Evolutionary conservation across 345 rosid genomes (phyloP).

Genomic region (Boechera divaricarpa): DNA sequence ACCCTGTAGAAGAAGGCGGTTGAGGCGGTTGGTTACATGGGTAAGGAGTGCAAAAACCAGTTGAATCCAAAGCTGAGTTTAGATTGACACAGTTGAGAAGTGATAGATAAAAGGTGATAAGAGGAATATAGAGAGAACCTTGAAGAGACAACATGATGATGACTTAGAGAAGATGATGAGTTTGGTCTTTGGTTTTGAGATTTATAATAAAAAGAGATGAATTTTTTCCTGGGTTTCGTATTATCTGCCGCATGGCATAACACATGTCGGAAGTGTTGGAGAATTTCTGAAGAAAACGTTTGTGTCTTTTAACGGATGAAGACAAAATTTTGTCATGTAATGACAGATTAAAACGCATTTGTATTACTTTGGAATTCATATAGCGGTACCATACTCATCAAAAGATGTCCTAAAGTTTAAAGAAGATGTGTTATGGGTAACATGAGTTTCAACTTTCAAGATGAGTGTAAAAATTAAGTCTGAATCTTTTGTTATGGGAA

Average conservation of each 20-base stretch:
- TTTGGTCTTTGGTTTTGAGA: constrained; percentile 25
- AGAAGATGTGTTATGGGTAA: constrained; percentile 15
- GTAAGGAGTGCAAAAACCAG: constrained; percentile 43
- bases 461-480: not conserved
- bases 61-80: constrained; percentile 35
- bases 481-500: constrained; percentile 10
- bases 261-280: constrained; percentile 43
- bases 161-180: constrained; percentile 18
- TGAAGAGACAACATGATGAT: constrained; percentile 38
- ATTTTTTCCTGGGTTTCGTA: constrained; percentile 22
- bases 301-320: constrained; percentile 27
- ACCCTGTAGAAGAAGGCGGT: constrained; percentile 39
- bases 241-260: constrained; percentile 50
- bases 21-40: constrained; percentile 50
- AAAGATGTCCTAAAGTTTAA: not conserved
- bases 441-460: constrained; percentile 23
- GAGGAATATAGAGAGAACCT: constrained; percentile 17
- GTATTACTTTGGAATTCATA: constrained; percentile 3
- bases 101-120: constrained; percentile 26
- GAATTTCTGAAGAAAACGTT: constrained; percentile 36
- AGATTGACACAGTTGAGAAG: constrained; percentile 28
- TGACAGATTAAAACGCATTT: constrained; percentile 18
- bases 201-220: constrained; percentile 16
- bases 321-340: constrained; percentile 42
- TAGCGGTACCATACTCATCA: constrained; percentile 16